Evolutionary conservation across 2,329 filamentous ascomycete genomes (phyloP).

Genomic region (Helotiales sp.): DNA sequence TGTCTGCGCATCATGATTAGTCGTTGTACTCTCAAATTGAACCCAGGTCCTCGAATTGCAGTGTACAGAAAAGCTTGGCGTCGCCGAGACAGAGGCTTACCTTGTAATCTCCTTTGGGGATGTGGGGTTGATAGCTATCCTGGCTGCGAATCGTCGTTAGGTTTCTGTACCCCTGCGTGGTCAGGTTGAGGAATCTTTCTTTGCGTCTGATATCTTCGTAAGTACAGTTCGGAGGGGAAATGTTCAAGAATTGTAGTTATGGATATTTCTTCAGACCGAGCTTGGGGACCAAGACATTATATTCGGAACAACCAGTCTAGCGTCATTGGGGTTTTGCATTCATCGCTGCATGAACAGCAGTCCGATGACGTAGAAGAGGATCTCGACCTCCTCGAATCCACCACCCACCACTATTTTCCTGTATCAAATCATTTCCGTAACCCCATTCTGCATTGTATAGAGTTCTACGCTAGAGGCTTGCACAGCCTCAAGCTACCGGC

Average conservation of each 20-base stretch:
- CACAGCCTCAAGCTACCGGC: slow-evolving; percentile 6
- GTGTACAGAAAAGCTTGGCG: neutral
- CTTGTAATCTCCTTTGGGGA: slow-evolving; percentile 1
- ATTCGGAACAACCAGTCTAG: no score
- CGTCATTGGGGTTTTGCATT: no score
- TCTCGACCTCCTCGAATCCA: no score
- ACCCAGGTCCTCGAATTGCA: neutral
- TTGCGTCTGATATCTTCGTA: neutral
- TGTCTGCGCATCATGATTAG: slow-evolving; percentile 28
- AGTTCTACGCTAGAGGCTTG: neutral
- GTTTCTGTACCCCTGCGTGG: neutral
- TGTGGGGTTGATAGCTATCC: slow-evolving; percentile 10
- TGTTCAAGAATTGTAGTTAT: neutral
- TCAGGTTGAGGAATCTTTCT: neutral
- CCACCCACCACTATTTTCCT: no score
- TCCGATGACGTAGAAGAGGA: no score
- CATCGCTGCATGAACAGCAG: no score
- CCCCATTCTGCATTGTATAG: no score
- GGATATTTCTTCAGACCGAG: neutral
- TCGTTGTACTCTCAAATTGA: neutral
- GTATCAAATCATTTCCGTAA: no score
- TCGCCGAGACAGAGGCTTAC: slow-evolving; percentile 2
- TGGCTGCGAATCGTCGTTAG: slow-evolving; percentile 5
- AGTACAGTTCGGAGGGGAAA: no score
- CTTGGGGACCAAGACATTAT: neutral